Evolutionary conservation across 1,139 yeast species (phyloP), one percentile per base, ranked within the genome.

Genomic region (Debaryomyces robertsiae): DNA sequence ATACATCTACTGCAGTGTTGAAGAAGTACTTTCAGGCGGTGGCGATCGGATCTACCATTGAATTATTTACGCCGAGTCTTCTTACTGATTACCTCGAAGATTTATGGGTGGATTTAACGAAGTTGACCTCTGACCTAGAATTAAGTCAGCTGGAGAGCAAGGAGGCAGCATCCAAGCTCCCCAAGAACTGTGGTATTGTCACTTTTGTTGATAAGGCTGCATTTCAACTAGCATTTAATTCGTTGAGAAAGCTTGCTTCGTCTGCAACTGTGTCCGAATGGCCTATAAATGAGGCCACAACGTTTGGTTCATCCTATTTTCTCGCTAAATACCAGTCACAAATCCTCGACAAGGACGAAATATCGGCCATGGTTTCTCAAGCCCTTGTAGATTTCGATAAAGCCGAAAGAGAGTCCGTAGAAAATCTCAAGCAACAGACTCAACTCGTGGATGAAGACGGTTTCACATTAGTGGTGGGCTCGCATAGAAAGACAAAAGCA

Each of bases 401-500:
- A 42, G 81, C 83, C 18, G 98, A 93, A 57, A 77, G 75, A 47
- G 80, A 77, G 41, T 81, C 85, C 5, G 74, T 71, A 32, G 81
- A 79, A 25, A 81, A 81, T 36, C 74, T 83, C 42, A 75, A 77
- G 55, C 59, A 66, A 34, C 73, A 76, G 67, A 69, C 79, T 27
- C 75, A 77, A 37, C 60, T 82, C 25, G 93, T 87, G 7, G 98
- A 91, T 60, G 96, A 86, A 49, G 97, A 91, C 58, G 98, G 97
- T 2, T 91, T 91, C 65, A 89, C 95, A 0, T 66, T 87, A 56
- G 98, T 91, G 39, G 95, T 89, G 23, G 91, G 95, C 6, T 75
- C 85, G 37, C 91, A 87, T 59, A 78, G 95, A 48, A 89, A 87
- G 70, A 83, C 94, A 2, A 82, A 81, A 57, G 79, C 80, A 32